Conservation (phyloP, 2,329 filamentous ascomycete species). For the Metarhizium brunneum region DNA sequence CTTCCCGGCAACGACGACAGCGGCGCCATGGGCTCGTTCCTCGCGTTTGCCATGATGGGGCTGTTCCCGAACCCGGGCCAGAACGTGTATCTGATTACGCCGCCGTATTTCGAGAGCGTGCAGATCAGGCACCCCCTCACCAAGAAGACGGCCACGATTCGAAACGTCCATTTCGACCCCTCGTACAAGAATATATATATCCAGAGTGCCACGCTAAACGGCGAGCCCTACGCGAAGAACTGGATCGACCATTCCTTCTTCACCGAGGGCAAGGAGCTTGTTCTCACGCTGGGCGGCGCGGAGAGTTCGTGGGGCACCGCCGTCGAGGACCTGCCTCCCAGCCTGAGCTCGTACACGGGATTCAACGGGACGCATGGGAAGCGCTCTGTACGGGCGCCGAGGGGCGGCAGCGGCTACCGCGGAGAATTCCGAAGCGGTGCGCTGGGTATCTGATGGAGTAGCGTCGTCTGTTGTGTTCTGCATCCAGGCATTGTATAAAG, state of each 20-base stretch:
- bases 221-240: slow-evolving; percentile 49
- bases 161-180: slow-evolving; percentile 53
- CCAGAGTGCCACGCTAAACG: slow-evolving; percentile 55
- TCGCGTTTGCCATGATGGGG: slow-evolving; percentile 59
- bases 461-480: too few species aligned
- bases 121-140: slow-evolving; percentile 48
- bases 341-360: slow-evolving; percentile 30
- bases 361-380: background rate
- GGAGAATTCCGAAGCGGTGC: background rate
- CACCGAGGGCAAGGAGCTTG: slow-evolving; percentile 51
- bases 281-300: slow-evolving; percentile 47
- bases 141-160: slow-evolving; percentile 49
- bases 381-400: background rate
- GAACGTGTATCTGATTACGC: slow-evolving; percentile 61
- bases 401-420: background rate
- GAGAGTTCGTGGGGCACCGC: slow-evolving; percentile 59
- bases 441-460: too few species aligned
- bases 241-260: slow-evolving; percentile 65
- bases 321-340: slow-evolving; percentile 53
- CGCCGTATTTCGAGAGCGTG: slow-evolving; percentile 56
- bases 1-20: slow-evolving; percentile 64
- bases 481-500: background rate
- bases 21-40: slow-evolving; percentile 61
- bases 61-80: slow-evolving; percentile 61
- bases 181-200: slow-evolving; percentile 51